phyloP scores from a whole-genome alignment of 2,329 filamentous ascomycete genomes.

The Apiospora aurea region DNA sequence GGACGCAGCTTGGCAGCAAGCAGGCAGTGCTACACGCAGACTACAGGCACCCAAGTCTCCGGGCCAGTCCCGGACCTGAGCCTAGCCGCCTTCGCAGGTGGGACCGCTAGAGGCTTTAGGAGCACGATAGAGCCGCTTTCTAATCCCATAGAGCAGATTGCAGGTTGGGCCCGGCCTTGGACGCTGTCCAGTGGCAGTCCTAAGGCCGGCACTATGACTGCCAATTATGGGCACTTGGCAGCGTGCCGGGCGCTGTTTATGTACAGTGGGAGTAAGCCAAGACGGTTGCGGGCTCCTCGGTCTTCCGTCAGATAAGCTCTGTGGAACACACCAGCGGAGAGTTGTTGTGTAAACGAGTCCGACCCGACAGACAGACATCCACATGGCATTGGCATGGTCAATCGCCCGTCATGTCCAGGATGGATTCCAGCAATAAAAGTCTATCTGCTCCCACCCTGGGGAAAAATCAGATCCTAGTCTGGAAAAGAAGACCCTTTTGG shows the following conservation, averaged over 20 bases:
- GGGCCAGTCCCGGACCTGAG: background rate
- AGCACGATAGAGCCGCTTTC: background rate
- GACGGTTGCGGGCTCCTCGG: background rate
- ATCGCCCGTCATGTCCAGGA: background rate
- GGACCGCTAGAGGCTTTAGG: background rate
- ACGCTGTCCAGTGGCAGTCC: background rate
- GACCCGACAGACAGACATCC: background rate
- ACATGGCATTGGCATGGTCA: slow-evolving; percentile 1
- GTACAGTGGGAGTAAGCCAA: background rate
- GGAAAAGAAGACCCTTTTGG: background rate
- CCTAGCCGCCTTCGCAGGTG: background rate
- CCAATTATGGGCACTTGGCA: background rate
- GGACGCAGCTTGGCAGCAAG: background rate
- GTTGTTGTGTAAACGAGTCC: background rate
- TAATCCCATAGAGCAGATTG: background rate
- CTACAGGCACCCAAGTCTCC: background rate
- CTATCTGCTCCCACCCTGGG: background rate
- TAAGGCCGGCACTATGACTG: slow-evolving; percentile 4
- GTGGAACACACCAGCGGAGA: slow-evolving; percentile 21
- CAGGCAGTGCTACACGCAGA: background rate
- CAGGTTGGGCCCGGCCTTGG: background rate
- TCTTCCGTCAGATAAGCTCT: slow-evolving; percentile 5
- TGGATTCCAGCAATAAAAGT: background rate
- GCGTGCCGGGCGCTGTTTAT: background rate
- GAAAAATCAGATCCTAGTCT: background rate